phyloP scores from a whole-genome alignment of 495 filamentous ascomycete genomes.

The Neurospora sublineolata region DNA sequence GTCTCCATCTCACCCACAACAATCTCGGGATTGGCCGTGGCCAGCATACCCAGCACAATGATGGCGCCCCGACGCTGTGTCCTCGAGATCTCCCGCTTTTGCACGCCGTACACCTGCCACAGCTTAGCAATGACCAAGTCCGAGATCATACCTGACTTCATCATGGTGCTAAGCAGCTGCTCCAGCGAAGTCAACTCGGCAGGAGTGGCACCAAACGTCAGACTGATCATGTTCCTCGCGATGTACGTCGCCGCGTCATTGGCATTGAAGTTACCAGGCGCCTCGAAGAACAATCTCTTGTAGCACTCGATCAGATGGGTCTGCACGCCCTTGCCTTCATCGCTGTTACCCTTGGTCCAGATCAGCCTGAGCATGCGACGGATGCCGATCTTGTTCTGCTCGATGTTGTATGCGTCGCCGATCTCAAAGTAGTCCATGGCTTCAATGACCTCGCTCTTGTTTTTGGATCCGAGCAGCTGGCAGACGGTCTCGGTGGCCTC shows the following conservation, averaged over 20 bases:
- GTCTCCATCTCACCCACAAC: slow-evolving; percentile 88
- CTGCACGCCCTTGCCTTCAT: slow-evolving; percentile 97
- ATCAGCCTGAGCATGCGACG: slow-evolving; percentile 90
- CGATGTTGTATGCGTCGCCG: slow-evolving; percentile 87
- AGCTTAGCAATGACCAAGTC: slow-evolving; percentile 83
- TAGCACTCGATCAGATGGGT: slow-evolving; percentile 96
- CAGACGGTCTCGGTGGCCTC: slow-evolving; percentile 63
- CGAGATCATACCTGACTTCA: slow-evolving; percentile 78
- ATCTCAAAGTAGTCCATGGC: slow-evolving; percentile 98
- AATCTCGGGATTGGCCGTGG: slow-evolving; percentile 82
- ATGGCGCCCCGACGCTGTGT: slow-evolving; percentile 89
- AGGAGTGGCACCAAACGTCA: slow-evolving; percentile 88
- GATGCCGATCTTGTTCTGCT: slow-evolving; percentile 82
- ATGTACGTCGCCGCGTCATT: slow-evolving; percentile 96
- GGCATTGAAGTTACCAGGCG: slow-evolving; percentile 69
- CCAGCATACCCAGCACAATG: slow-evolving; percentile 95
- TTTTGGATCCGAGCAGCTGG: slow-evolving; percentile 81
- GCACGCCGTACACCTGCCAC: slow-evolving; percentile 94
- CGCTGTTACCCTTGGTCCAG: slow-evolving; percentile 98
- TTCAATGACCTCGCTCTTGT: slow-evolving; percentile 96
- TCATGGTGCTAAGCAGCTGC: slow-evolving; percentile 92
- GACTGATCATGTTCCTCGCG: slow-evolving; percentile 94
- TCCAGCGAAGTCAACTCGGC: slow-evolving; percentile 93
- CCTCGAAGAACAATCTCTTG: slow-evolving; percentile 88
- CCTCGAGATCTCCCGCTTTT: slow-evolving; percentile 83